These are phyloP conservation scores for Solanum paucissectum DNA, from an alignment of 257 asterid species.

Conservation along the genomic window DNA sequence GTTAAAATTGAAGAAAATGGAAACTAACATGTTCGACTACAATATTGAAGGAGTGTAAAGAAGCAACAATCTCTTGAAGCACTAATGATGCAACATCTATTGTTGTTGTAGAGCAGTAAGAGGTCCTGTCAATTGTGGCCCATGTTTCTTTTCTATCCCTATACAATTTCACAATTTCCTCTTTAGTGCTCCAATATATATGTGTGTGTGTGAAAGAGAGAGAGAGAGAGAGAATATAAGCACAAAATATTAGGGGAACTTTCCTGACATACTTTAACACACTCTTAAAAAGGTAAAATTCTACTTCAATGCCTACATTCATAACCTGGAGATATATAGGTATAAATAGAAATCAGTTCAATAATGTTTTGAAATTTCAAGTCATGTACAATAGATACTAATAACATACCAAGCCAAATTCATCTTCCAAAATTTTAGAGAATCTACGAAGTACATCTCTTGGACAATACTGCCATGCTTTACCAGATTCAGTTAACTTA, in stretches of 20 bases:
- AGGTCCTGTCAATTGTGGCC: constrained; percentile 58
- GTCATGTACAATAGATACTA: background rate
- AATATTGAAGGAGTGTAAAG: constrained; percentile 62
- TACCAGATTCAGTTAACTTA: constrained; percentile 68
- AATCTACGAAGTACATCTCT: constrained; percentile 68
- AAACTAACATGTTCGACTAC: constrained; percentile 63
- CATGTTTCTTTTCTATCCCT: constrained; percentile 71
- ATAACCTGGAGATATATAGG: background rate
- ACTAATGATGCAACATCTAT: constrained; percentile 68
- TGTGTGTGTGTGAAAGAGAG: too few species aligned
- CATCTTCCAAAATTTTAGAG: constrained; percentile 57
- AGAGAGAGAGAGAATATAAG: background rate
- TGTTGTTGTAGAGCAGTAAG: constrained; percentile 66
- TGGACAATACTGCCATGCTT: constrained; percentile 84
- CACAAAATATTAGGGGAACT: background rate
- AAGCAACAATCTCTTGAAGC: constrained; percentile 46
- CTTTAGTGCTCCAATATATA: background rate
- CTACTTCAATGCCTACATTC: constrained; percentile 88
- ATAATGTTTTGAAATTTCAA: background rate
- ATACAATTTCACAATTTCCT: background rate
- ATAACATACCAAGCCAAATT: constrained; percentile 63
- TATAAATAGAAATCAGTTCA: constrained; percentile 9
- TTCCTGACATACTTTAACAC: constrained; percentile 35
- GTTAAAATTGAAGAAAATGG: background rate
- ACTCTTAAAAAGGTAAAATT: constrained; percentile 56